phyloP scores from a whole-genome alignment of 768 basidiomycete genomes.

The Kwoniella dejecticola region DNA sequence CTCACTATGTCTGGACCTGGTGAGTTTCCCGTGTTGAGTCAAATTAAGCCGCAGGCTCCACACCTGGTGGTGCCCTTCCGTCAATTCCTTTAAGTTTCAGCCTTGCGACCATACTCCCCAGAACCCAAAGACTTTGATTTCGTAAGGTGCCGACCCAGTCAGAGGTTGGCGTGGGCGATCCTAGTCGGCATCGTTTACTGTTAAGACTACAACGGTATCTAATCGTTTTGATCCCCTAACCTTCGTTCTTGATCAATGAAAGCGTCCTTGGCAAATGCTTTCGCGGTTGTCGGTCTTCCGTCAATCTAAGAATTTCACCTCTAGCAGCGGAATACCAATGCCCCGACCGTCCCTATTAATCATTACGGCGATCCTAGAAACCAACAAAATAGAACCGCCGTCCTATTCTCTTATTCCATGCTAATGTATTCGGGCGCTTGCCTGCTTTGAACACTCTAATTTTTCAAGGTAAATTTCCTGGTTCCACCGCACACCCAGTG shows the following conservation, averaged over 20 bases:
- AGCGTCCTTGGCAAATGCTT: conserved; percentile 84
- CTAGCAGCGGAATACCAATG: conserved; percentile 78
- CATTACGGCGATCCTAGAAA: conserved; percentile 77
- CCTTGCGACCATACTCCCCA: conserved; percentile 71
- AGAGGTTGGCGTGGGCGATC: conserved; percentile 70
- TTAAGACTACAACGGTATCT: conserved; percentile 82
- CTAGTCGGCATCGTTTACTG: conserved; percentile 82
- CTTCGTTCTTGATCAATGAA: conserved; percentile 83
- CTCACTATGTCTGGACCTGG: conserved; percentile 71
- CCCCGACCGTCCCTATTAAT: conserved; percentile 80
- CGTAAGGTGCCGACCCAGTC: conserved; percentile 76
- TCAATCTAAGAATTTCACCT: conserved; percentile 85
- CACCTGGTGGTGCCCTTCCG: conserved; percentile 78
- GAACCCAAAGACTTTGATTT: conserved; percentile 90
- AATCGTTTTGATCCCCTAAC: conserved; percentile 82
- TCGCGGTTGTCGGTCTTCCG: conserved; percentile 77
- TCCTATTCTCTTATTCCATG: conserved; percentile 82
- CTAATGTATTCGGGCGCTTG: conserved; percentile 74
- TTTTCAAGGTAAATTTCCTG: conserved; percentile 80
- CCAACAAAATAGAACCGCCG: conserved; percentile 80
- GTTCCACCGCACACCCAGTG: conserved; percentile 70
- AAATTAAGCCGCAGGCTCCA: conserved; percentile 83
- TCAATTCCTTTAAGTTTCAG: conserved; percentile 84
- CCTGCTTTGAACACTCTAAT: conserved; percentile 82
- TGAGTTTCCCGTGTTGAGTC: conserved; percentile 60